Evolutionary conservation across 2,329 filamentous ascomycete species (phyloP).

Genomic region (Colletotrichum aenigma): DNA sequence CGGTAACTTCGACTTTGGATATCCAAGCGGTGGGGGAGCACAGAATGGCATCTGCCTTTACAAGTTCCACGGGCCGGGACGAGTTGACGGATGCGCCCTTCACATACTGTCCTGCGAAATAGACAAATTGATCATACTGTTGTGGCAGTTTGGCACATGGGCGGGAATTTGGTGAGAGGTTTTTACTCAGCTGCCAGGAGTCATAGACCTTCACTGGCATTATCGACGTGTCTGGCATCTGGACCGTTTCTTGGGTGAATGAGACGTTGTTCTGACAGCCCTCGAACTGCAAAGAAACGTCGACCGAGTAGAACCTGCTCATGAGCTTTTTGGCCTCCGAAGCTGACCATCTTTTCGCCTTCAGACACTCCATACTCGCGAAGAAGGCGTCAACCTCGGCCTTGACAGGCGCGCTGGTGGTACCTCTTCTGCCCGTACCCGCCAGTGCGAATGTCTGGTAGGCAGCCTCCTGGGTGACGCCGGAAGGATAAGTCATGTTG

Average conservation of each 20-base stretch:
- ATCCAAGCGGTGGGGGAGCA: background rate
- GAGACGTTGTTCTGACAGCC: background rate
- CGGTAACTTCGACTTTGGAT: background rate
- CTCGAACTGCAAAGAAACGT: background rate
- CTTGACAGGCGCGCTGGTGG: background rate
- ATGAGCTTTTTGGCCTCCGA: background rate
- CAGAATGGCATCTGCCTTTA: background rate
- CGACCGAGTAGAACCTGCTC: background rate
- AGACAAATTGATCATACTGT: background rate
- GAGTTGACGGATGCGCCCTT: background rate
- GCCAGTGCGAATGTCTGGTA: conserved; percentile 1
- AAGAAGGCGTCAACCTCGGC: background rate
- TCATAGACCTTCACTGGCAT: background rate
- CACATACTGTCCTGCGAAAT: background rate
- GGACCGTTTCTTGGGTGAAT: background rate
- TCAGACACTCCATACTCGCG: background rate
- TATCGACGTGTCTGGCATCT: background rate
- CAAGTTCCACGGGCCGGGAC: background rate
- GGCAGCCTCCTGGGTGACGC: background rate
- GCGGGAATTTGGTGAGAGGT: background rate
- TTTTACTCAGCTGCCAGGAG: background rate
- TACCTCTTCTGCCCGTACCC: background rate
- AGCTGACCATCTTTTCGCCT: background rate
- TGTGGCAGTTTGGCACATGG: background rate
- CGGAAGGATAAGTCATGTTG: conserved; percentile 1